A percentile compares a stretch with the other conserved stretches of the same genome.
These are phyloP conservation scores for Helotiales sp. DNA, from an alignment of 2,329 filamentous ascomycete genomes.

Conservation along the genomic window DNA sequence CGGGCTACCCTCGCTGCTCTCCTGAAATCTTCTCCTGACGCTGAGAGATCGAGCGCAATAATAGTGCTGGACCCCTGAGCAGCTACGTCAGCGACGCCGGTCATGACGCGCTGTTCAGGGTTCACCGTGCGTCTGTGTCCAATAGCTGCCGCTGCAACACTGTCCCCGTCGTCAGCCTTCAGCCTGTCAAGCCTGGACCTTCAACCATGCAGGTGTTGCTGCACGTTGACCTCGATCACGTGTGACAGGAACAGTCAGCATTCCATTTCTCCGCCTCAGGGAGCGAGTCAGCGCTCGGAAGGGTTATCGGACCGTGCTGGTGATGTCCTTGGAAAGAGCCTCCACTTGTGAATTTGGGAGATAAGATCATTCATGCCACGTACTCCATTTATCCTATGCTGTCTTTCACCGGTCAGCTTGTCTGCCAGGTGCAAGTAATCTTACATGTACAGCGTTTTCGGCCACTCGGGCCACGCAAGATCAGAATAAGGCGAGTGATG, in stretches of 20 bases:
- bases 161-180: background rate
- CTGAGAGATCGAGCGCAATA: too few relatives aligned
- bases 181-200: background rate
- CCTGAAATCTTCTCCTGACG: too few relatives aligned
- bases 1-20: too few relatives aligned
- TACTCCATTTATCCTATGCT: background rate
- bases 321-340: background rate
- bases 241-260: background rate
- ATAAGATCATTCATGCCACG: background rate
- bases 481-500: background rate
- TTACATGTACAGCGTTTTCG: background rate
- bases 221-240: background rate
- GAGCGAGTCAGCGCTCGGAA: background rate
- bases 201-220: background rate
- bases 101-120: background rate
- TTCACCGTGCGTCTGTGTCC: background rate
- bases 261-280: background rate
- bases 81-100: background rate
- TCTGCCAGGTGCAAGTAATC: background rate
- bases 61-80: too few relatives aligned
- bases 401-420: background rate
- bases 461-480: too few relatives aligned
- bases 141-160: background rate
- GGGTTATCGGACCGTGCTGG: background rate
- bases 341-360: background rate